Evolutionary conservation across 306 rosid genomes (phyloP).

Genomic region (Medicago lupulina): DNA sequence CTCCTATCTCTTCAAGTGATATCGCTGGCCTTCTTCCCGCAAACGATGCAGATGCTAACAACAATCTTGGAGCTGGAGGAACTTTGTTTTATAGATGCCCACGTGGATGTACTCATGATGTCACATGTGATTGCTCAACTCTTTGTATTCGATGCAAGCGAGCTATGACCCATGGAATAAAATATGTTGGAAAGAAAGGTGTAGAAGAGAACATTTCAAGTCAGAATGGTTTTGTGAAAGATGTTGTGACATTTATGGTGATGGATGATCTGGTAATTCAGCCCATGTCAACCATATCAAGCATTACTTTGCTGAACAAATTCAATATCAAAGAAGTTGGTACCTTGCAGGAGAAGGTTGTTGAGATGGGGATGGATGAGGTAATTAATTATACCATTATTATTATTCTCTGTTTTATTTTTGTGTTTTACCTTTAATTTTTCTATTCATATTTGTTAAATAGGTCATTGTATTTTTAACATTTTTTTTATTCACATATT

Average conservation of each 20-base stretch:
- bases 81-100: background rate
- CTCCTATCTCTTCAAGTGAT: background rate
- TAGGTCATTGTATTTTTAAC: constrained; percentile 12
- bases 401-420: too few relatives aligned
- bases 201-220: background rate
- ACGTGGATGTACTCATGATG: background rate
- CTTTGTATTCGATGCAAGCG: background rate
- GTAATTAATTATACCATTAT: background rate
- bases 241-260: background rate
- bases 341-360: constrained; percentile 41
- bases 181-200: background rate
- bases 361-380: constrained; percentile 43
- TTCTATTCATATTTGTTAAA: background rate
- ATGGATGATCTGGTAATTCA: background rate
- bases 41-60: background rate
- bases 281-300: background rate
- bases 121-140: background rate
- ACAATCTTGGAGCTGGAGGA: background rate
- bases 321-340: constrained; percentile 46
- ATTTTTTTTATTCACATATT: too few relatives aligned
- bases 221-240: background rate
- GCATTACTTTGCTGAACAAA: constrained; percentile 35
- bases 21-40: background rate
- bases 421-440: too few relatives aligned
- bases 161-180: background rate